These are phyloP conservation scores for Fusarium ramigenum DNA, from an alignment of 2,329 filamentous ascomycete species.

Conservation along the genomic window DNA sequence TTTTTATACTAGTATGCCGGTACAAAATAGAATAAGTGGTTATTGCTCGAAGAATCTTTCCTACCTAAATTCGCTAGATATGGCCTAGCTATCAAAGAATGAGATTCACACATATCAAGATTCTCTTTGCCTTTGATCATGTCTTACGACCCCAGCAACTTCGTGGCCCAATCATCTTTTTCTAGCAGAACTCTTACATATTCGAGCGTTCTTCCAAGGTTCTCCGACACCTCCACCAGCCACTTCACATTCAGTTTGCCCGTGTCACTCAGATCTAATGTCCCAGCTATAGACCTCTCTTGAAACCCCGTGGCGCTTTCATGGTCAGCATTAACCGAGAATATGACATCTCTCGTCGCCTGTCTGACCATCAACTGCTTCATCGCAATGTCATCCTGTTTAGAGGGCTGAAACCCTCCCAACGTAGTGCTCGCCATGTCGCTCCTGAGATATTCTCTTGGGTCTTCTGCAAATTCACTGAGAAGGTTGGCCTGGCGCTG, in stretches of 20 bases:
- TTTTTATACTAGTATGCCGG: no score
- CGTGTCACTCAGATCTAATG: not conserved
- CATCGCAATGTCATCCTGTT: not conserved
- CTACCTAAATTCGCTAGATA: no score
- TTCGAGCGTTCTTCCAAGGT: not conserved
- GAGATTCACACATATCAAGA: no score
- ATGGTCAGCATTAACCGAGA: not conserved
- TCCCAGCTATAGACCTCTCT: not conserved
- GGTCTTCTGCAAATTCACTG: not conserved
- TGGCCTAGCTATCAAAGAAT: no score
- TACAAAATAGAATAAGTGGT: no score
- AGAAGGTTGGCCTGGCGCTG: conserved; percentile 1
- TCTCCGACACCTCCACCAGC: not conserved
- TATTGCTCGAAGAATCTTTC: no score
- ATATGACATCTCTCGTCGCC: not conserved
- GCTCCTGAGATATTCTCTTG: not conserved
- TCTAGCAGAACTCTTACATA: not conserved
- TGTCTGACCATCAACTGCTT: conserved; percentile 9
- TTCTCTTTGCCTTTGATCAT: no score
- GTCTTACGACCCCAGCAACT: no score
- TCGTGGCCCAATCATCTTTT: not conserved
- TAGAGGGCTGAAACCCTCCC: not conserved
- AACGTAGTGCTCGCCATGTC: not conserved
- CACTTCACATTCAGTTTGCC: conserved; percentile 13
- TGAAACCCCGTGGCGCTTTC: not conserved